Base-by-base conservation (phyloP, 2,329 filamentous ascomycete genomes). In the Pestalotiopsis sp. region DNA sequence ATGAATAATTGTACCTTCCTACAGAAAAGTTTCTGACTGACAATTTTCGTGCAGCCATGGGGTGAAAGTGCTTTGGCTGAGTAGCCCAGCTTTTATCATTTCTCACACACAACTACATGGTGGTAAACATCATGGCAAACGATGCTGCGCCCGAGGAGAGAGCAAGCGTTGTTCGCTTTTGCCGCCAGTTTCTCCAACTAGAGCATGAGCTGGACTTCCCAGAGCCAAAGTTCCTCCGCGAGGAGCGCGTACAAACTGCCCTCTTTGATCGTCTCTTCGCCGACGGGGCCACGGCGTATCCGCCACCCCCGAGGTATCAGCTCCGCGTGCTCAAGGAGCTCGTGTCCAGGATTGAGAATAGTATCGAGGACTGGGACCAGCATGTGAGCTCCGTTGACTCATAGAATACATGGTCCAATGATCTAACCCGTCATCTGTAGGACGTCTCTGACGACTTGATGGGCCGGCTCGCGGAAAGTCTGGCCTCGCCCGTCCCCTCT, bases 391-490 rank as follows among this genome's bases (percentile, higher is more conserved):
- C 63, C 60, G 11, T 9, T 25, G 12, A 12, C 59, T 23, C 56
- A 7, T 36, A 36, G 31, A 36, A 36, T 6, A 36, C 58, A 45
- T n/a, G 38, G 27, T 17, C 25, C 27, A n/a, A 49, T 17, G 49
- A 70, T 71, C 73, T 76, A 69, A 74, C 71, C 71, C 59, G 62
- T 57, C 70, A 73, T 23, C 67, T 72, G 71, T 81, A 98, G 95
- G 94, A 92, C 79, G 90, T 97, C 61, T 94, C 92, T 70, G 93
- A 97, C 80, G 86, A 91, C 79, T 87, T 98, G 75, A 93, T 95
- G 87, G 84, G 85, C 67, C 83, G 85, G 49, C 86, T 97, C 73
- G 89, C 91, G 67, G 80, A 84, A 70, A 85, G 96, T 27, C 85
- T 97, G 68, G 84, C 86, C 23, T 84, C 86, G 38, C 88, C 89